Evolutionary conservation across 140 eudicot genomes (phyloP).

Genomic region (Anethum foeniculum): DNA sequence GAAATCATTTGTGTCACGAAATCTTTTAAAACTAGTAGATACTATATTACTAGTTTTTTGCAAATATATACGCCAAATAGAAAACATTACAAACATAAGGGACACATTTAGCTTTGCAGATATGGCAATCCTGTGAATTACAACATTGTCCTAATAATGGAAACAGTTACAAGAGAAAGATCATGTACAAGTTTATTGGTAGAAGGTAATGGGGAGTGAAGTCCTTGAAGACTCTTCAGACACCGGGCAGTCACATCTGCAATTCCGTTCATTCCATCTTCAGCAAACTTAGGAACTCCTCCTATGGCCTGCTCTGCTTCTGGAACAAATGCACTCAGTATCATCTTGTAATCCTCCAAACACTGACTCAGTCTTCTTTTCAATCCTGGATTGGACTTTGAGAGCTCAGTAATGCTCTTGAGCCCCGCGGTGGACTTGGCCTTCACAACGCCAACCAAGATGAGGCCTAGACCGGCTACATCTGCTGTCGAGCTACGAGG

Average conservation of each 20-base stretch:
- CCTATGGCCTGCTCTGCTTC: constrained; percentile 45
- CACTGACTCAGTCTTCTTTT: constrained; percentile 30
- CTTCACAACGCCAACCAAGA: constrained; percentile 46
- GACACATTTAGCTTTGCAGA: neutral
- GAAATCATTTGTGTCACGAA: no score
- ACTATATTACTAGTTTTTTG: neutral
- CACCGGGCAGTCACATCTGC: constrained; percentile 49
- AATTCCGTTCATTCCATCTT: constrained; percentile 50
- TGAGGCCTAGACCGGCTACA: constrained; percentile 40
- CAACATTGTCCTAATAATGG: constrained; percentile 46
- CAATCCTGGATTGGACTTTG: constrained; percentile 19
- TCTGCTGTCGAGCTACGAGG: constrained; percentile 51
- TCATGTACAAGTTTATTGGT: constrained; percentile 38
- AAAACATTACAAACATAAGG: neutral
- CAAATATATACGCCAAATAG: neutral
- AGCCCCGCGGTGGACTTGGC: constrained; percentile 29
- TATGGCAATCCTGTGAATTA: neutral
- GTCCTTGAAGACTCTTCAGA: constrained; percentile 28
- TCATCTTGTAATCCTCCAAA: constrained; percentile 24
- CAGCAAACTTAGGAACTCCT: constrained; percentile 66
- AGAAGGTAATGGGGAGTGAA: constrained; percentile 30
- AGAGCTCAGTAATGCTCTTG: constrained; percentile 25
- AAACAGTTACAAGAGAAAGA: constrained; percentile 40
- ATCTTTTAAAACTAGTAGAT: no score
- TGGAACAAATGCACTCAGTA: constrained; percentile 38